These are phyloP conservation scores for Pythium scleroteichum DNA, from an alignment of 352 stramenopile species.

Conservation along the genomic window DNA sequence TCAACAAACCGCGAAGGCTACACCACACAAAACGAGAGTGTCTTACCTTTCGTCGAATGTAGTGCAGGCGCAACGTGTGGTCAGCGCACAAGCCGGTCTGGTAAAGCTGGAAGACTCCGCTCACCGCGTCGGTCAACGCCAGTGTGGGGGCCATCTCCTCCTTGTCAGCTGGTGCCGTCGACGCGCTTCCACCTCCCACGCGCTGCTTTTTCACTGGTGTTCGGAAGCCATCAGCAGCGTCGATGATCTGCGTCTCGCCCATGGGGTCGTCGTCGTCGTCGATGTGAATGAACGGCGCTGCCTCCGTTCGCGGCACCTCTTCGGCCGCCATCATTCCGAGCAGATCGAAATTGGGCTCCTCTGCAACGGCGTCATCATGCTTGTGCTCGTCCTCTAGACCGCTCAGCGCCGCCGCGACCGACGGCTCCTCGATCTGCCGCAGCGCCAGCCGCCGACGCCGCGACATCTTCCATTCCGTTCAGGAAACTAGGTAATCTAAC, in stretches of 20 bases:
- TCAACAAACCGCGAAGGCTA: not conserved
- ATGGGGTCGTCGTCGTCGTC: slow-evolving; percentile 10
- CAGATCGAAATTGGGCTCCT: slow-evolving; percentile 26
- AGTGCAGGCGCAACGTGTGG: slow-evolving; percentile 64
- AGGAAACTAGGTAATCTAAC: too few species aligned
- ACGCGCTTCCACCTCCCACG: not conserved
- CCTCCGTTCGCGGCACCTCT: not conserved
- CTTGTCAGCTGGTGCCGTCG: not conserved
- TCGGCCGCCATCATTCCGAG: slow-evolving; percentile 19
- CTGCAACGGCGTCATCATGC: not conserved
- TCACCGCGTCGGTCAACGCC: not conserved
- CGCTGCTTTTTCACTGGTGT: slow-evolving; percentile 13
- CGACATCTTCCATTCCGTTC: slow-evolving; percentile 18
- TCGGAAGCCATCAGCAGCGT: slow-evolving; percentile 1
- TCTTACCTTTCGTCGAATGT: slow-evolving; percentile 41
- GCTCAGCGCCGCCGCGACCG: slow-evolving; percentile 17
- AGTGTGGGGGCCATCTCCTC: not conserved
- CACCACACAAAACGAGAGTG: not conserved
- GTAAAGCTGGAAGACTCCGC: slow-evolving; percentile 62
- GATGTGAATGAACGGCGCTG: not conserved
- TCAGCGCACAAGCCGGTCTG: slow-evolving; percentile 50
- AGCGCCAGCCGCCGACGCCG: slow-evolving; percentile 20
- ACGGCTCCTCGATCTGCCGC: slow-evolving; percentile 27
- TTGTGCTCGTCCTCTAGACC: slow-evolving; percentile 20
- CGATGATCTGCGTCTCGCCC: not conserved